Conservation (phyloP, 164 flowering plant genomes). For the Annona cherimola region DNA sequence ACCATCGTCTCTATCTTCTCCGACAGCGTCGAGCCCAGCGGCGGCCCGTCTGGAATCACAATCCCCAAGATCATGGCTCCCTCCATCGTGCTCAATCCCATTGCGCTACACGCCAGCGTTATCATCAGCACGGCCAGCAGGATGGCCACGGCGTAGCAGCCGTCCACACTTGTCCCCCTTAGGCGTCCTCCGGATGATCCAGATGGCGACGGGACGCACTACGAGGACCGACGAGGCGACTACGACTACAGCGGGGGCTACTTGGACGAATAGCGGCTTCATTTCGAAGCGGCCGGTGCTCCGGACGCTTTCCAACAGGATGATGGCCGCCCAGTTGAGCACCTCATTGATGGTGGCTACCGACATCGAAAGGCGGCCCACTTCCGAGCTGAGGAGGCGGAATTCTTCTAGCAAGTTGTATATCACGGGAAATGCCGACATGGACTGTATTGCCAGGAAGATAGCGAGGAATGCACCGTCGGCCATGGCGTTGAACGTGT, state of each 20-base stretch:
- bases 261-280: conserved; percentile 6
- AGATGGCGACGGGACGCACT: conserved; percentile 18
- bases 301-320: conserved; percentile 31
- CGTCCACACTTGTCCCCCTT: conserved; percentile 26
- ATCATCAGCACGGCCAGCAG: conserved; percentile 9
- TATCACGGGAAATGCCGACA: conserved; percentile 45
- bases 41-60: conserved; percentile 70
- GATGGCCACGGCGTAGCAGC: conserved; percentile 7
- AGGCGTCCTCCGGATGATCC: conserved; percentile 22
- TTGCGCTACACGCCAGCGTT: conserved; percentile 39
- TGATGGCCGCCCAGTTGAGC: conserved; percentile 18
- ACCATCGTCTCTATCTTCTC: conserved; percentile 44
- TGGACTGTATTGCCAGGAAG: conserved; percentile 12
- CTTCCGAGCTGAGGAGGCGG: conserved; percentile 57
- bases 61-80: conserved; percentile 63
- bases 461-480: conserved; percentile 18
- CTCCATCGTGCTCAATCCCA: conserved; percentile 39
- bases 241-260: too few relatives aligned
- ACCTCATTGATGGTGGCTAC: conserved; percentile 27
- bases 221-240: conserved; percentile 4
- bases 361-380: conserved; percentile 45
- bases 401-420: conserved; percentile 39
- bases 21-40: conserved; percentile 54
- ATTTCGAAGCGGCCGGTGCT: conserved; percentile 18
- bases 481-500: conserved; percentile 22